Evolutionary conservation across 352 stramenopile species (phyloP).

Genomic region (Peronospora belbahrii): DNA sequence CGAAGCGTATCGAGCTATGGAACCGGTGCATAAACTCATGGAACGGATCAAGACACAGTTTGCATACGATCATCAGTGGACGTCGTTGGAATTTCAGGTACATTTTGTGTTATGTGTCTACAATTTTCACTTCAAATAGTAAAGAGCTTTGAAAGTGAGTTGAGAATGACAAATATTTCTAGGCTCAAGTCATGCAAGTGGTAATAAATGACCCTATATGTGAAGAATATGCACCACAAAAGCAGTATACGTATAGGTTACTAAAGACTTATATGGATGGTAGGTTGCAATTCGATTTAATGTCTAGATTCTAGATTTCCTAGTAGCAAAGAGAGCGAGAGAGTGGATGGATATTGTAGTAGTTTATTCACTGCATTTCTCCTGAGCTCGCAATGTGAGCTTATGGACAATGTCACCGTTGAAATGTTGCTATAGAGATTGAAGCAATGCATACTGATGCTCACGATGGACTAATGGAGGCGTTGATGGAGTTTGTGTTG

Average conservation of each 20-base stretch:
- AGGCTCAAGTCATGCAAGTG: constrained; percentile 45
- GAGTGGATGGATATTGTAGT: background rate
- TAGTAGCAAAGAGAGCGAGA: constrained; percentile 2
- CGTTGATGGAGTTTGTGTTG: constrained; percentile 54
- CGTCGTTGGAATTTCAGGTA: constrained; percentile 52
- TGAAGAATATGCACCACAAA: constrained; percentile 51
- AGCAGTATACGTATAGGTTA: constrained; percentile 60
- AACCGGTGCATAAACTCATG: constrained; percentile 40
- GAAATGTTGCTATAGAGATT: constrained; percentile 34
- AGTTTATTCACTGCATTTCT: background rate
- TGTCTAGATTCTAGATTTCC: background rate
- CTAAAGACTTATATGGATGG: constrained; percentile 60
- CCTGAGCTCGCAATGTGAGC: background rate
- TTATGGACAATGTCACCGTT: background rate
- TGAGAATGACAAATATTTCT: background rate
- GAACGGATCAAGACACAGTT: constrained; percentile 28
- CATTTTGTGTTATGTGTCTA: background rate
- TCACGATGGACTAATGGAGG: constrained; percentile 43
- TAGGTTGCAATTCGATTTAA: constrained; percentile 10
- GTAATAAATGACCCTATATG: constrained; percentile 51
- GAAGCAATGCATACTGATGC: constrained; percentile 35
- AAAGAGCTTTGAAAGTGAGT: background rate
- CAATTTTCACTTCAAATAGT: background rate
- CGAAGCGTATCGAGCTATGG: constrained; percentile 59
- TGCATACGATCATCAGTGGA: constrained; percentile 27